These are phyloP conservation scores for Novymonas esmeraldas DNA, from an alignment of 208 protist genomes.

Conservation along the genomic window DNA sequence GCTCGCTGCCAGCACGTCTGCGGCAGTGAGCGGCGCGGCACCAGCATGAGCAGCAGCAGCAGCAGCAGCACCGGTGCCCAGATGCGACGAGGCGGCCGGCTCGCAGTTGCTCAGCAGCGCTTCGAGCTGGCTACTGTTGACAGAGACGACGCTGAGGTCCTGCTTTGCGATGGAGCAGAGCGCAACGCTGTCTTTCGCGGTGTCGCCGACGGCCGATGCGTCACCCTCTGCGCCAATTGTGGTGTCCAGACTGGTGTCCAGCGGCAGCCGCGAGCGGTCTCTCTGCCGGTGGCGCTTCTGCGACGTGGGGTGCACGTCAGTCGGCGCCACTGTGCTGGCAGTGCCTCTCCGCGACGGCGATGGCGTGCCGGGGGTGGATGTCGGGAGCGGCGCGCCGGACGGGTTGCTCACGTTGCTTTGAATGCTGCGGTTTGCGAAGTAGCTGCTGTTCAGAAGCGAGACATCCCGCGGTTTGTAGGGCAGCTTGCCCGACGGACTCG, in stretches of 20 bases:
- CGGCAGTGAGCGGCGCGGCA: background rate
- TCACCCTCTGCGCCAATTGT: constrained; percentile 2
- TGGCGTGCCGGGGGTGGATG: constrained; percentile 4
- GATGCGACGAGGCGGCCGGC: background rate
- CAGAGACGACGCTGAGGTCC: constrained; percentile 40
- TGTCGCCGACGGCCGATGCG: background rate
- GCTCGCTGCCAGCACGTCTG: background rate
- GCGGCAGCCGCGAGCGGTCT: background rate
- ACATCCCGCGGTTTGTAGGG: constrained; percentile 61
- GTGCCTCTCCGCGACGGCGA: background rate
- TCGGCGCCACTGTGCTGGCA: background rate
- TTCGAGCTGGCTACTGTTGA: constrained; percentile 47
- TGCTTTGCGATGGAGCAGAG: constrained; percentile 9
- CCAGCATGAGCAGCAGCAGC: too few species aligned
- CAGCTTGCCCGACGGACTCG: constrained; percentile 17
- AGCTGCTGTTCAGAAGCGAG: constrained; percentile 41
- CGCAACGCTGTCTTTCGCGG: background rate
- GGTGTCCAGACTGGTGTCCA: constrained; percentile 2
- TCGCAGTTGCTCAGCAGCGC: constrained; percentile 17
- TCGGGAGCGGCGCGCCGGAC: constrained; percentile 27
- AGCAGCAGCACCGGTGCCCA: background rate
- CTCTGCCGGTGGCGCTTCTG: too few species aligned
- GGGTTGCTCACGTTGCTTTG: constrained; percentile 42
- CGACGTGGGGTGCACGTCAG: background rate
- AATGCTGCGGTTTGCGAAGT: constrained; percentile 57